Conservation (phyloP, 495 filamentous ascomycete genomes). For the Tetracladium marchalianum region DNA sequence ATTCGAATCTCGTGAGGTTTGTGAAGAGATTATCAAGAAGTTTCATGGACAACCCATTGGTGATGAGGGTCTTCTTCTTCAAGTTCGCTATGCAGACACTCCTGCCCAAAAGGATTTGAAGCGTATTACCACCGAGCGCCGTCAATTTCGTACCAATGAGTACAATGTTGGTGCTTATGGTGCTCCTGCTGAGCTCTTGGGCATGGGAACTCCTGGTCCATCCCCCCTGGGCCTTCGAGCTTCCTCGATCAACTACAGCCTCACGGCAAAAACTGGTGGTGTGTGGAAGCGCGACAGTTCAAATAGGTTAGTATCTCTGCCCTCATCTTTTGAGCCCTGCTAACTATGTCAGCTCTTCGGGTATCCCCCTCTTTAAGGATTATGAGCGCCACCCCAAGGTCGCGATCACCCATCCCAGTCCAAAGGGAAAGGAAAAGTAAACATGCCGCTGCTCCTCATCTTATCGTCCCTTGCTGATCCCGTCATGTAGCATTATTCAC, state of each 20-base stretch:
- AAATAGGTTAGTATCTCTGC: constrained; percentile 5
- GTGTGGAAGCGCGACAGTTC: constrained; percentile 20
- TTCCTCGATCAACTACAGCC: constrained; percentile 13
- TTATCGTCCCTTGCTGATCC: neutral
- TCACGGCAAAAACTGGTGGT: constrained; percentile 10
- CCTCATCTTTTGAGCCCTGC: neutral
- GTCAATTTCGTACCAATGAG: constrained; percentile 88
- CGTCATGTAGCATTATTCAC: constrained; percentile 19
- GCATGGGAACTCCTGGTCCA: constrained; percentile 29
- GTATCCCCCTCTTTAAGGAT: constrained; percentile 16
- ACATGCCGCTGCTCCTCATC: neutral
- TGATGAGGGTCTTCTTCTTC: constrained; percentile 66
- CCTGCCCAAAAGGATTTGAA: constrained; percentile 93
- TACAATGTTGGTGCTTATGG: constrained; percentile 66
- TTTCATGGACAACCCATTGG: constrained; percentile 70
- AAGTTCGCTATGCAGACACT: constrained; percentile 95
- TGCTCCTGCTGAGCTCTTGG: constrained; percentile 34
- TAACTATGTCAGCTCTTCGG: constrained; percentile 10
- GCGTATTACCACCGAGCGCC: constrained; percentile 82
- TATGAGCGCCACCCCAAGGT: constrained; percentile 15
- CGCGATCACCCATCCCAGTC: constrained; percentile 9
- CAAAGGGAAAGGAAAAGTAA: constrained; percentile 16
- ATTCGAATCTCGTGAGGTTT: constrained; percentile 80
- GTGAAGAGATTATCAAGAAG: constrained; percentile 72
- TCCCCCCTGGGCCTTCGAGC: constrained; percentile 16